phyloP scores from a whole-genome alignment of 1,284 basidiomycete species.

The Heterobasidion parviporum region DNA sequence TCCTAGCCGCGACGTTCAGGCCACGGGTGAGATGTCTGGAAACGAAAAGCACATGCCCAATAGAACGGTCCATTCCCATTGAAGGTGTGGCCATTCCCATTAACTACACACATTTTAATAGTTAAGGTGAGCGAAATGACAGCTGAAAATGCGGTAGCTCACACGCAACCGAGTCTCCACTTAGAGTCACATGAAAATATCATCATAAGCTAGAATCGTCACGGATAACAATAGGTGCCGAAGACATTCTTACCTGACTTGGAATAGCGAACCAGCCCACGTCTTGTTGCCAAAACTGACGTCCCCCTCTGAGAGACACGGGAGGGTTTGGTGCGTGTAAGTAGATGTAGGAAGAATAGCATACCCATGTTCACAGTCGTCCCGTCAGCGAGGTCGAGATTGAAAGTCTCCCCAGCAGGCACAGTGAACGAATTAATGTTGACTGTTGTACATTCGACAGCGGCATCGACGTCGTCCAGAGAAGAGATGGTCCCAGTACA shows the following conservation, averaged over 20 bases:
- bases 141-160: not conserved
- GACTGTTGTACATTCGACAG: conserved; percentile 37
- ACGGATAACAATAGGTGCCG: conserved; percentile 2
- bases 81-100: conserved; percentile 32
- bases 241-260: conserved; percentile 9
- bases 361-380: conserved; percentile 31
- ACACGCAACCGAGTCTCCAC: conserved; percentile 13
- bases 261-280: conserved; percentile 26
- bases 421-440: conserved; percentile 37
- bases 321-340: not conserved
- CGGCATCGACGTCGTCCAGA: conserved; percentile 32
- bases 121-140: not conserved
- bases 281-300: conserved; percentile 23
- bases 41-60: conserved; percentile 19
- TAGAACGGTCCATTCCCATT: conserved; percentile 30
- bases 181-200: conserved; percentile 13
- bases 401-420: conserved; percentile 24
- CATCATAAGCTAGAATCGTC: conserved; percentile 10
- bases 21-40: not conserved
- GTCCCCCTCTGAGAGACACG: conserved; percentile 20
- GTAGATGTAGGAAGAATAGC: conserved; percentile 8
- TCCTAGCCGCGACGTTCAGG: conserved; percentile 19
- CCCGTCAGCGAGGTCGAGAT: conserved; percentile 17
- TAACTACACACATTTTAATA: conserved; percentile 2
- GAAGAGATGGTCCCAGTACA: conserved; percentile 37